These are phyloP conservation scores for Kondoa malvinella DNA, from an alignment of 768 basidiomycete genomes.

Conservation along the genomic window DNA sequence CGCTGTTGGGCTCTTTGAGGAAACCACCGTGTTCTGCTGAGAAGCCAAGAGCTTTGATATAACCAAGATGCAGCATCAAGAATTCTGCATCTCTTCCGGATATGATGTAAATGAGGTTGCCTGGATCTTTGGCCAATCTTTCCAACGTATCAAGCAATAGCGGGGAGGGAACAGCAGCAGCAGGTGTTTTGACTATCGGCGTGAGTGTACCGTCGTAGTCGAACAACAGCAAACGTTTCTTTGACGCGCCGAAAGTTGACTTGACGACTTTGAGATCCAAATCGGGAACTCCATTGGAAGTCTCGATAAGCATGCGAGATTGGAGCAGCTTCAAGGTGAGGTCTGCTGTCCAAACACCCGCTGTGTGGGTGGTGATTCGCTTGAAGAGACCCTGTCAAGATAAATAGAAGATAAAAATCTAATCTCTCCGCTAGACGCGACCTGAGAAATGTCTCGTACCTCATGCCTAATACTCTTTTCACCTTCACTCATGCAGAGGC, in stretches of 20 bases:
- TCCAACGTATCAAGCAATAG: conserved; percentile 57
- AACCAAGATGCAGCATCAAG: conserved; percentile 77
- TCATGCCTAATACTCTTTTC: conserved; percentile 63
- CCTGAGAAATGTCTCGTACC: conserved; percentile 28
- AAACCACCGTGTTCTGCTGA: conserved; percentile 93
- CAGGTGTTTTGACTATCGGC: conserved; percentile 86
- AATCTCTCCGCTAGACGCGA: not conserved
- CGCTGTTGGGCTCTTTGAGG: conserved; percentile 51
- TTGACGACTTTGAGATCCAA: conserved; percentile 50
- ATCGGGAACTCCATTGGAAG: conserved; percentile 67
- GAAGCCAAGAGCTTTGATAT: conserved; percentile 65
- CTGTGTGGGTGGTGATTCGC: conserved; percentile 77
- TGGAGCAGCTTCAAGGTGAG: conserved; percentile 73
- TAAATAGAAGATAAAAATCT: conserved; percentile 1
- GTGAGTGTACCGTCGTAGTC: conserved; percentile 96
- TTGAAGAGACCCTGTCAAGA: conserved; percentile 43
- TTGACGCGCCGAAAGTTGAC: conserved; percentile 47
- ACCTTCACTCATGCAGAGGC: conserved; percentile 57
- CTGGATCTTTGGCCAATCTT: conserved; percentile 56
- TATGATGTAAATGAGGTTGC: conserved; percentile 90
- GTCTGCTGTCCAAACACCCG: conserved; percentile 83
- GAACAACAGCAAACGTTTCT: conserved; percentile 76
- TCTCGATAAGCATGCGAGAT: conserved; percentile 59
- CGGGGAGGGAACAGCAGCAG: conserved; percentile 63
- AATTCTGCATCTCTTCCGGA: conserved; percentile 88